A percentile compares a stretch with the other conserved stretches of the same genome.
phyloP scores from a whole-genome alignment of 1,139 yeast species.

The Diutina rugosa region DNA sequence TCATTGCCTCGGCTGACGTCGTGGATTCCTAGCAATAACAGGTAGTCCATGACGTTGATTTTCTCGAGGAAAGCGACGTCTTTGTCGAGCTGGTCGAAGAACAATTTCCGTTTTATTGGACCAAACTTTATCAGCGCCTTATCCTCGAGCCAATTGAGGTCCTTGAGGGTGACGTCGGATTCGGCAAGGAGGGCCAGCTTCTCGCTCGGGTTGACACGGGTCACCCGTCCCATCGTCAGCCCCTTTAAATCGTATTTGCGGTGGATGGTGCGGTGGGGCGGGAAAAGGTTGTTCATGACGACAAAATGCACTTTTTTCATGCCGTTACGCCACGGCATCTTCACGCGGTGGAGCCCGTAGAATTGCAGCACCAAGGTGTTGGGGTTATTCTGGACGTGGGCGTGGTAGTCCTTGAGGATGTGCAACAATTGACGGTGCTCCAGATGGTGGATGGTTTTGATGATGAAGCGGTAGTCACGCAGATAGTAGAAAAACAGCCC shows the following conservation, averaged over 20 bases:
- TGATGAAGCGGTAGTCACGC: conserved; percentile 84
- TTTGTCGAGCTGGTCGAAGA: conserved; percentile 55
- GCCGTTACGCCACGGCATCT: conserved; percentile 53
- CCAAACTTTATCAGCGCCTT: conserved; percentile 58
- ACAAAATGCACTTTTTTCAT: conserved; percentile 80
- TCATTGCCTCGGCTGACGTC: conserved; percentile 51
- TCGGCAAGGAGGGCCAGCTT: conserved; percentile 12
- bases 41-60: conserved; percentile 90
- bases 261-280: conserved; percentile 86
- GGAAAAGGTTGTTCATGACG: conserved; percentile 95
- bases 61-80: conserved; percentile 66
- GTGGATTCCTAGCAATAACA: conserved; percentile 78
- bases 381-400: conserved; percentile 74
- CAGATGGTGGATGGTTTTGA: conserved; percentile 88
- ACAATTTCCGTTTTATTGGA: conserved; percentile 44
- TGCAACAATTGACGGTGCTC: conserved; percentile 78
- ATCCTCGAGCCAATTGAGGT: conserved; percentile 72
- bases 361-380: conserved; percentile 85
- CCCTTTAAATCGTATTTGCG: conserved; percentile 87
- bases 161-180: conserved; percentile 47
- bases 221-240: conserved; percentile 73
- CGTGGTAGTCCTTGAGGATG: conserved; percentile 64
- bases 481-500: conserved; percentile 95
- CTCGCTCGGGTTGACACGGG: conserved; percentile 17
- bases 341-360: conserved; percentile 89